A percentile compares a stretch with the other conserved stretches of the same genome.
These are phyloP conservation scores for Gastrodia elata DNA, from an alignment of 106 monocot species.

Conservation along the genomic window DNA sequence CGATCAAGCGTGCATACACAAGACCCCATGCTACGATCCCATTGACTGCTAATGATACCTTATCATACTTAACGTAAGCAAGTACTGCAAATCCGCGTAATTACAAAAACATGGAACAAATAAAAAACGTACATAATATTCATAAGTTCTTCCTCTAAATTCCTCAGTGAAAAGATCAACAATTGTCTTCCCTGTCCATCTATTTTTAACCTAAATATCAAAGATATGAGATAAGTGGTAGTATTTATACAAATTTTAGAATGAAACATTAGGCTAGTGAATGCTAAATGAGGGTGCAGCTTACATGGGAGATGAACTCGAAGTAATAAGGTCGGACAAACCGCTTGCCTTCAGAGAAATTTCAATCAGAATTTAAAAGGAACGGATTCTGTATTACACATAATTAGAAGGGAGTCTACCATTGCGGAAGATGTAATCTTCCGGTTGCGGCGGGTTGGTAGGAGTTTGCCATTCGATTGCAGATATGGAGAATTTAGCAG, in stretches of 20 bases:
- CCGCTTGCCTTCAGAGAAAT: conserved; percentile 52
- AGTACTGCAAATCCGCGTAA: not conserved
- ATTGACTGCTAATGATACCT: too few species aligned
- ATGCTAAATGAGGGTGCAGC: not conserved
- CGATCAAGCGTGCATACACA: too few species aligned
- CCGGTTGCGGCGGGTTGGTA: conserved; percentile 54
- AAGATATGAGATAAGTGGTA: not conserved
- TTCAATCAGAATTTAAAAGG: conserved; percentile 2
- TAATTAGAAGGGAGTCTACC: conserved; percentile 21
- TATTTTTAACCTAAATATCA: conserved; percentile 63
- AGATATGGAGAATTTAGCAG: not conserved
- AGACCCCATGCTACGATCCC: too few species aligned
- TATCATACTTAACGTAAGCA: not conserved
- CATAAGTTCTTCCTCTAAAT: conserved; percentile 73
- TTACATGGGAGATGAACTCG: conserved; percentile 92
- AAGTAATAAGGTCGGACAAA: conserved; percentile 91
- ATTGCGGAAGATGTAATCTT: conserved; percentile 67
- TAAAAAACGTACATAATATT: conserved; percentile 61
- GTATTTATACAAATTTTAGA: not conserved
- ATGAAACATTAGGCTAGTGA: not conserved
- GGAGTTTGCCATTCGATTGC: conserved; percentile 90
- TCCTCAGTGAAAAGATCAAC: conserved; percentile 89
- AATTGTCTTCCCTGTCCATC: conserved; percentile 89
- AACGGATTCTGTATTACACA: too few species aligned
- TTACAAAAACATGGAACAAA: not conserved